phyloP scores from a whole-genome alignment of 768 basidiomycete species.

The Coprinopsis sp. region DNA sequence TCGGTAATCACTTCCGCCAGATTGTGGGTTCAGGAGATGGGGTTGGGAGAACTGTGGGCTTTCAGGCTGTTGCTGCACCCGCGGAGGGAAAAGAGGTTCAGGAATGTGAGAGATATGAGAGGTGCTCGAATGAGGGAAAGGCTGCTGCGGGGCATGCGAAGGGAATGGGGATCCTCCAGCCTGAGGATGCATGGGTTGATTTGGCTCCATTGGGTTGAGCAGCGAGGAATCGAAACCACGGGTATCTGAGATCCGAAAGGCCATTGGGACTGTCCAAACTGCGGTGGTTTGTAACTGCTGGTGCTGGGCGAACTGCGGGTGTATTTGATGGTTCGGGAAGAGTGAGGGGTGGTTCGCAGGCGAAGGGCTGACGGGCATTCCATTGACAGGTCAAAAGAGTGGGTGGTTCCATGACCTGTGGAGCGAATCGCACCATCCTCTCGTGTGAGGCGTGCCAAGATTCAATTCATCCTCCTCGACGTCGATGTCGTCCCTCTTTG shows the following conservation, averaged over 20 bases:
- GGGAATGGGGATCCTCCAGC: background rate
- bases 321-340: background rate
- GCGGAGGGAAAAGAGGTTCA: too few relatives aligned
- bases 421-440: background rate
- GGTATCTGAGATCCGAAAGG: conserved; percentile 25
- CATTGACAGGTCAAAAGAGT: background rate
- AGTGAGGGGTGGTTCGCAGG: conserved; percentile 2
- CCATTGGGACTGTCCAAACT: background rate
- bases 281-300: background rate
- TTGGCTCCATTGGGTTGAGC: conserved; percentile 42
- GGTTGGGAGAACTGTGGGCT: too few relatives aligned
- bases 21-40: too few relatives aligned
- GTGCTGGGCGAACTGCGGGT: background rate
- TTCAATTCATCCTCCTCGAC: conserved; percentile 50
- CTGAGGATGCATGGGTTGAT: background rate
- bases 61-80: too few relatives aligned
- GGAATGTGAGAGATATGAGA: too few relatives aligned
- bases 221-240: conserved; percentile 49
- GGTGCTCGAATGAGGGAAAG: background rate
- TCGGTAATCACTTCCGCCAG: too few relatives aligned
- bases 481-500: conserved; percentile 39
- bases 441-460: conserved; percentile 26
- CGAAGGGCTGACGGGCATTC: background rate
- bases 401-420: background rate
- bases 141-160: conserved; percentile 15